Conservation (phyloP, 202 grass and related monocot species). For the Schoenoplectus tabernaemontani region DNA sequence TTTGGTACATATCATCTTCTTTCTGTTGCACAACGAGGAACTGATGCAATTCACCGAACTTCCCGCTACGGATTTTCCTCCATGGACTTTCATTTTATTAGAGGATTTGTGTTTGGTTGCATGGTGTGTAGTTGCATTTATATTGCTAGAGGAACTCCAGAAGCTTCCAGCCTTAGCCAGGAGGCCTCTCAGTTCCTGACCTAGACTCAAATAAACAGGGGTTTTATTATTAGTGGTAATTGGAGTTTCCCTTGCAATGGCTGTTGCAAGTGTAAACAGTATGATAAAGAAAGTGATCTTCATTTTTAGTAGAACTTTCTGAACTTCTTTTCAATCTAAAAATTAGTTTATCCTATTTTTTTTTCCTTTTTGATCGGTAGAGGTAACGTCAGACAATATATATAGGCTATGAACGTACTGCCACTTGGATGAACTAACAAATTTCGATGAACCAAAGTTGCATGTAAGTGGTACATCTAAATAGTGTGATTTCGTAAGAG, state of each 20-base stretch:
- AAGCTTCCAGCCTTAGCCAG: constrained; percentile 35
- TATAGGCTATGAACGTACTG: constrained; percentile 18
- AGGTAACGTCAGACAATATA: constrained; percentile 3
- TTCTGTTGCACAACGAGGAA: constrained; percentile 44
- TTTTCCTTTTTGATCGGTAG: constrained; percentile 1
- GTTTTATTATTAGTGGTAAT: neutral
- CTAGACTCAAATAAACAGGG: constrained; percentile 18
- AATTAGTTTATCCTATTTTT: neutral
- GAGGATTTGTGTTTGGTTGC: constrained; percentile 8
- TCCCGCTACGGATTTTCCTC: constrained; percentile 1
- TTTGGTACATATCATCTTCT: constrained; percentile 67
- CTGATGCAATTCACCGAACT: constrained; percentile 41
- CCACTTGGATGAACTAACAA: constrained; percentile 45
- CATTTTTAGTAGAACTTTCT: constrained; percentile 31
- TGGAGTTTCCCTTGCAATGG: constrained; percentile 22
- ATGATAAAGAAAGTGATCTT: constrained; percentile 41
- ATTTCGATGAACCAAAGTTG: constrained; percentile 35
- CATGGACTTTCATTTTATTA: constrained; percentile 1
- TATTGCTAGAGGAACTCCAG: constrained; percentile 21
- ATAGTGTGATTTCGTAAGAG: constrained; percentile 25
- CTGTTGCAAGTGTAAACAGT: constrained; percentile 38
- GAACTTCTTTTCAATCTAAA: constrained; percentile 3
- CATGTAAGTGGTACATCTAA: constrained; percentile 24
- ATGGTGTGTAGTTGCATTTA: constrained; percentile 5
- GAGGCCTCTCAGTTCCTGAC: constrained; percentile 26